A percentile compares a stretch with the other conserved stretches of the same genome.
These are phyloP conservation scores for Phytophthora fragariae DNA, from an alignment of 352 stramenopile genomes.

Conservation along the genomic window DNA sequence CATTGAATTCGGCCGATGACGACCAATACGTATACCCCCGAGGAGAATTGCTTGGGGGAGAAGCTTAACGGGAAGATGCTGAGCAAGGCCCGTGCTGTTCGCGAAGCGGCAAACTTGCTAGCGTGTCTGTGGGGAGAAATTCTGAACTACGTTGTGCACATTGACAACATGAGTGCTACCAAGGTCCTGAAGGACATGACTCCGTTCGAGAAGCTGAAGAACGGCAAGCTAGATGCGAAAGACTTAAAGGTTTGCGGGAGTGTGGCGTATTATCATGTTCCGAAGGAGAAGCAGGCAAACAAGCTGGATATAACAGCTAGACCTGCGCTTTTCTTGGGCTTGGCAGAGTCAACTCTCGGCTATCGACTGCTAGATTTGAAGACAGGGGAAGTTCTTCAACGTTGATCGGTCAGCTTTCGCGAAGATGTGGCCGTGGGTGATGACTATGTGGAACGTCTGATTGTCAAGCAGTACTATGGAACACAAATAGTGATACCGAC, in stretches of 20 bases:
- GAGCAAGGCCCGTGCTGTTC: too few relatives aligned
- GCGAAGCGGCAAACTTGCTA: background rate
- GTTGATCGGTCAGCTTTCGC: conserved; percentile 12
- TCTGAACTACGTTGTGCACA: conserved; percentile 12
- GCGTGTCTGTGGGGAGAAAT: conserved; percentile 7
- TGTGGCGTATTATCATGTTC: conserved; percentile 12
- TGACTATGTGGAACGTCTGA: conserved; percentile 2
- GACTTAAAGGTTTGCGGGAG: conserved; percentile 11
- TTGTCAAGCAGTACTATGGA: conserved; percentile 1
- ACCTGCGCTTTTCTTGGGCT: conserved; percentile 6
- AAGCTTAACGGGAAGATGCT: too few relatives aligned
- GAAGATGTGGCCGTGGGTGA: conserved; percentile 9
- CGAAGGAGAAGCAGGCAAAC: conserved; percentile 3
- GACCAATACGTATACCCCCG: background rate
- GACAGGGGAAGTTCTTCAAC: conserved; percentile 8
- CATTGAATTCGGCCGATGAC: conserved; percentile 1
- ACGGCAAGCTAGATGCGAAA: conserved; percentile 6
- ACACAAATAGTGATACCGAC: background rate
- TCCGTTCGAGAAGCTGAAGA: conserved; percentile 5
- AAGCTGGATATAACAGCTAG: conserved; percentile 8
- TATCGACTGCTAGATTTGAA: conserved; percentile 10
- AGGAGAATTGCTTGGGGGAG: background rate
- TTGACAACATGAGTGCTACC: conserved; percentile 13
- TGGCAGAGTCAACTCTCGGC: conserved; percentile 1
- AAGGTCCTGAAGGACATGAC: conserved; percentile 8